Evolutionary conservation across 305 asterid genomes (phyloP), one percentile per base, ranked within the genome.

Genomic region (Fraxinus velutina): DNA sequence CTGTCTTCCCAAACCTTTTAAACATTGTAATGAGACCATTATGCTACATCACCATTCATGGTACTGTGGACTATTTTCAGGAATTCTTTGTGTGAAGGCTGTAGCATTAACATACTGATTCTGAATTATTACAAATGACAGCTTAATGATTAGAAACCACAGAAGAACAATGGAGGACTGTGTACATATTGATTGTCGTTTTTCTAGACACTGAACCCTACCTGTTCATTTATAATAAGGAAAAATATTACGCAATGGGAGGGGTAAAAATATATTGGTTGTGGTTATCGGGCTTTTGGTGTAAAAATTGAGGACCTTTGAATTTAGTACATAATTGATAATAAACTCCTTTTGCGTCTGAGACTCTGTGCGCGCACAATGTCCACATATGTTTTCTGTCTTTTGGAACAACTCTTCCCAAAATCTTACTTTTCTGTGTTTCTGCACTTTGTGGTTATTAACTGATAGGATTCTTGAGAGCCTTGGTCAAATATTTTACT

Each of bases 231-330:
- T 12, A 27, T 68, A 68, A 1, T 29, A 2, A 68, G 39, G 39
- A 68, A 68, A 68, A 68, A 68, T 68, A 30, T 30, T 68, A 30
- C 22, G 33, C 21, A 7, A 27, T 5, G 10, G 74, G 74, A 29
- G 74, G 74, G 32, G 22, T 27, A 29, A 27, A 29, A 68, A 29
- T 68, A 68, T 30, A 68, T 68, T 30, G 22, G 37, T 68, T 29
- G 37, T 68, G 74, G 36, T 62, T 60, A 60, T 60, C 1, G 30
- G 29, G 70, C 15, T 60, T 60, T 60, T 60, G 30, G 70, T 21
- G 70, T 60, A 60, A 60, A 81, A 76, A 22, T 70, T 77, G 72
- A 79, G 72, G 50, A 78, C 72, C 76, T 21, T 21, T 60, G 70
- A 8, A 60, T 22, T 60, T 60, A 60, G 32, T 44, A 70, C 15